Conservation (phyloP, 2,329 filamentous ascomycete genomes). For the Aspergillus floridensis region DNA sequence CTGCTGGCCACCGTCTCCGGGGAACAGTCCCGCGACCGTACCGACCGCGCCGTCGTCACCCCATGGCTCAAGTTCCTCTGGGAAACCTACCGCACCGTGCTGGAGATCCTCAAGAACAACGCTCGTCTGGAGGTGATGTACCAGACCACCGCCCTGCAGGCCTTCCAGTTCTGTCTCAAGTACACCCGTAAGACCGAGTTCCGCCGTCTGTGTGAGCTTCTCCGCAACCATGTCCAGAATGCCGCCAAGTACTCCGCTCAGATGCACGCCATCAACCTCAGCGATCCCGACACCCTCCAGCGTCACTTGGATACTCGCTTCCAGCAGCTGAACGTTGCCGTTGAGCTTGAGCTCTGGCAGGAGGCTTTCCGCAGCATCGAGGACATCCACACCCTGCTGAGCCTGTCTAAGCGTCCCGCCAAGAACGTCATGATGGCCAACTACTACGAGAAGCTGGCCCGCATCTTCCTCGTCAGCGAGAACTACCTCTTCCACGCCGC, state of each 20-base stretch:
- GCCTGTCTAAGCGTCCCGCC: constrained; percentile 92
- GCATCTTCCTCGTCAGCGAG: constrained; percentile 97
- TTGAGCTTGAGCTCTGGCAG: constrained; percentile 97
- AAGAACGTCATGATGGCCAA: constrained; percentile 99
- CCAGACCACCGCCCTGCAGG: constrained; percentile 95
- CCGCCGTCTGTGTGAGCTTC: constrained; percentile 93
- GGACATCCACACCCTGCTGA: constrained; percentile 96
- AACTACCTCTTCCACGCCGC: constrained; percentile 99
- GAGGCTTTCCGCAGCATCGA: constrained; percentile 99
- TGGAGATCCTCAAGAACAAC: constrained; percentile 99
- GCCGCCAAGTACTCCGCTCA: constrained; percentile 98
- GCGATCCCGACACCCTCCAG: constrained; percentile 94
- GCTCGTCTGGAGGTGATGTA: constrained; percentile 96
- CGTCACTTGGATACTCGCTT: constrained; percentile 97
- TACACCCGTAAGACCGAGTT: constrained; percentile 99
- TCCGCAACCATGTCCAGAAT: constrained; percentile 98
- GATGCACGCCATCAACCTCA: constrained; percentile 99
- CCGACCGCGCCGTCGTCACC: constrained; percentile 95
- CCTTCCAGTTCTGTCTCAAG: constrained; percentile 98
- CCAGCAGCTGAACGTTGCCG: constrained; percentile 96
- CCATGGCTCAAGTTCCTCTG: constrained; percentile 99
- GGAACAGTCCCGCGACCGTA: constrained; percentile 95
- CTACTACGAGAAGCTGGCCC: constrained; percentile 98
- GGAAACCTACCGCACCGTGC: constrained; percentile 97
- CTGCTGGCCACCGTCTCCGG: constrained; percentile 96